Base-by-base conservation (phyloP, 176 grass and related monocot species). In the Oryza officinalis region DNA sequence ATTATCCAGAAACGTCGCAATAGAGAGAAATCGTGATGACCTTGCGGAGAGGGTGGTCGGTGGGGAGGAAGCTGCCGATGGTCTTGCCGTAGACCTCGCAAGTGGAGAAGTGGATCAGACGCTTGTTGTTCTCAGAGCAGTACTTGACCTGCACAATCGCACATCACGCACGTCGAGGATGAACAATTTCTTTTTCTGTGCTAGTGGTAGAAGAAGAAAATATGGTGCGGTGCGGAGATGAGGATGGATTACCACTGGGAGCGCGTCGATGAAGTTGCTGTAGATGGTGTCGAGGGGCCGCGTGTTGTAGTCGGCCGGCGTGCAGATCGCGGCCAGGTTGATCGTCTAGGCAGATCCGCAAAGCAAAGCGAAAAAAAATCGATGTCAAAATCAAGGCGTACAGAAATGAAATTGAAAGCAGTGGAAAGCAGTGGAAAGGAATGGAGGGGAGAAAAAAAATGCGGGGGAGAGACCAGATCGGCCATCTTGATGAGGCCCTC, bases 71-170 rank as follows among this genome's bases (percentile, higher is more conserved):
- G 85, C 93, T 92, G 64, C 96, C 96, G 31, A 98, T 83, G 72
- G 96, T 98, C 86, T 98, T 98, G 52, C 96, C 96, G 80, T 98
- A 98, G 54, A 98, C 87, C 85, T 98, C 96, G 74, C 96, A 98
- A n/a, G 96, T 98, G 69, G 96, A 98, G 85, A 98, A 98, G 83
- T 98, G 96, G 80, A 98, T 98, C 37, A 98, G 91, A 23, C 96
- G 92, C 80, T 98, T 98, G 89, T 30, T 80, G 81, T 98, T 98
- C 80, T 98, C 96, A 18, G 96, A 98, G 93, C 96, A 98, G 88
- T 95, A 98, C 77, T 91, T 98, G 27, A 90, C 96, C 95, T 98
- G 76, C 35, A 30, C 30, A n/a, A n/a, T n/a, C n/a, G 37, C 7
- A 38, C 7, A 87, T 32, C 63, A 33, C 30, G 22, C 57, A 63